phyloP scores from a whole-genome alignment of 345 rosid species.

The Populus simonii region DNA sequence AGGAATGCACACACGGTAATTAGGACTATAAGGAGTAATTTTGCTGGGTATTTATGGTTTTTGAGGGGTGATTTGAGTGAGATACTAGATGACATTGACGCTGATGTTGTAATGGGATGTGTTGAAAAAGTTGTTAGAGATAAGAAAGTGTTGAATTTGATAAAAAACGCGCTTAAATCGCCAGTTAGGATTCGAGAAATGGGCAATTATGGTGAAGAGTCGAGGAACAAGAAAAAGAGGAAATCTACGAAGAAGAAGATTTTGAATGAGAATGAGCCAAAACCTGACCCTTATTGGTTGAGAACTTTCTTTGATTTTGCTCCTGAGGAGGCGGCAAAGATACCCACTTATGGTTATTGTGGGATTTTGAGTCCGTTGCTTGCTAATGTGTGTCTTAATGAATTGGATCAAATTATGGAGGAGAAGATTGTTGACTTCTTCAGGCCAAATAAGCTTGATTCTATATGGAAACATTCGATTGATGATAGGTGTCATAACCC shows the following conservation, averaged over 20 bases:
- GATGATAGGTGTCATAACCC: slow-evolving; percentile 90
- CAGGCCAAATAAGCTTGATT: slow-evolving; percentile 70
- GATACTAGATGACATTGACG: slow-evolving; percentile 48
- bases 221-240: slow-evolving; percentile 40
- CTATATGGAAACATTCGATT: slow-evolving; percentile 84
- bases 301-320: slow-evolving; percentile 79
- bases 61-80: slow-evolving; percentile 75
- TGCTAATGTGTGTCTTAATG: slow-evolving; percentile 78
- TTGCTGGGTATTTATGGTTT: slow-evolving; percentile 94
- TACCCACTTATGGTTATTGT: slow-evolving; percentile 79
- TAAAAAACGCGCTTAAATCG: slow-evolving; percentile 48
- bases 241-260: slow-evolving; percentile 66
- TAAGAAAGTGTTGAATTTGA: slow-evolving; percentile 60
- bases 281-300: slow-evolving; percentile 96
- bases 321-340: slow-evolving; percentile 83
- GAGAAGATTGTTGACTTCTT: slow-evolving; percentile 59
- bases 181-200: slow-evolving; percentile 27
- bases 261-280: slow-evolving; percentile 75
- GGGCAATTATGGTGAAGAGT: slow-evolving; percentile 29
- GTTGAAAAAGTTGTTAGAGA: slow-evolving; percentile 66
- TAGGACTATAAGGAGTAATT: slow-evolving; percentile 79
- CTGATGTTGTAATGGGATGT: slow-evolving; percentile 47
- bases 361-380: slow-evolving; percentile 93
- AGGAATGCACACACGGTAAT: slow-evolving; percentile 88
- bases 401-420: slow-evolving; percentile 82